Base-by-base conservation (phyloP, 2,329 filamentous ascomycete genomes). In the Colletotrichum echinochloae region DNA sequence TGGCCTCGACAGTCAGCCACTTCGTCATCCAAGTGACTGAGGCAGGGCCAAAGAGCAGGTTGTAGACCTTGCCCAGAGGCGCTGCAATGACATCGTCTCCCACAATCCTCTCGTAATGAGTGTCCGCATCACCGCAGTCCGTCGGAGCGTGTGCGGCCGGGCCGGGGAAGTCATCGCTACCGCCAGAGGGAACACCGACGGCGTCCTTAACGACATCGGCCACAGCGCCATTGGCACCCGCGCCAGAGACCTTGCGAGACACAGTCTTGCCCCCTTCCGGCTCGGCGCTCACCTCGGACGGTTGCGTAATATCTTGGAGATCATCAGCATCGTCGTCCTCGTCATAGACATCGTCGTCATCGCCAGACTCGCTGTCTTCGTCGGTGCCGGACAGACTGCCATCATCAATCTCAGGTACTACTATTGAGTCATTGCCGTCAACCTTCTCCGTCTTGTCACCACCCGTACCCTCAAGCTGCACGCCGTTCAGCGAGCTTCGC, bases 361-460 rank as follows among this genome's bases (percentile, higher is more conserved):
- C 91, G 4, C 66, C 69, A 33, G 69, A 71, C 14, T 93, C 93
- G 73, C 89, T 92, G 5, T 84, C 86, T 18, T 89, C 88, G 5
- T 88, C 89, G 1, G 87, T 88, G 16, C 81, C 67, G 74, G 87
- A 89, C 6, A 79, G 82, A 37, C 90, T 92, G 44, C 83, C 86
- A 52, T 77, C 78, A 62, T 83, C 80, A 71, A 82, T 75, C 74
- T 79, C 69, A 78, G 80, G 28, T 73, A 66, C 23, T 61, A 72
- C 56, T 61, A 72, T 51, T 28, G 48, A 56, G 0, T 77, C 74
- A 44, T 80, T 80, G 70, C 82, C 80, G 46, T 92, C 91, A 33
- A 91, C 86, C 80, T 97, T 96, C 76, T 97, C 95, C 0, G 94
- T 97, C 83, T 96, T 97, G 80, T 98, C 95, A 28, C 94, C 94